Conservation (phyloP, 495 filamentous ascomycete genomes). For the Neurospora tetraspora region DNA sequence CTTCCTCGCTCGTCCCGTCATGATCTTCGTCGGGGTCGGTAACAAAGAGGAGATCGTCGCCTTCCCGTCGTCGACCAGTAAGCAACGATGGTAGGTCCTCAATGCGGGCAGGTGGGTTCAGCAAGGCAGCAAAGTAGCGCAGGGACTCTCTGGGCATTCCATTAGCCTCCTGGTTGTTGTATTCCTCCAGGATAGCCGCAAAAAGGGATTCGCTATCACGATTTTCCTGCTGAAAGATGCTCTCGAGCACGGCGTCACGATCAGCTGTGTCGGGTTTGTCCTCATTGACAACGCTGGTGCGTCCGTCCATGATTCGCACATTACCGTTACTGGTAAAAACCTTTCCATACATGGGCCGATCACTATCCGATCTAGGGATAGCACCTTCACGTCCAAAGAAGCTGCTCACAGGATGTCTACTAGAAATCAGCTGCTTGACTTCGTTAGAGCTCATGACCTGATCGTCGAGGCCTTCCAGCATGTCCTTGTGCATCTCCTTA, state of each 20-base stretch:
- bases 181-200: constrained; percentile 7
- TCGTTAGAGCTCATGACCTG: constrained; percentile 62
- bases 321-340: constrained; percentile 47
- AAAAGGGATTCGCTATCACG: constrained; percentile 25
- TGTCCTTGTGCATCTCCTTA: constrained; percentile 73
- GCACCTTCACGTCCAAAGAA: constrained; percentile 51
- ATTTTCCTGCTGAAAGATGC: constrained; percentile 24
- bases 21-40: constrained; percentile 13
- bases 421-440: constrained; percentile 60
- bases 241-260: constrained; percentile 31
- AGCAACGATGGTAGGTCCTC: constrained; percentile 27
- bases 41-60: constrained; percentile 21
- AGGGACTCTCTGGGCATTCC: constrained; percentile 6
- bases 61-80: constrained; percentile 21
- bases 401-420: constrained; percentile 72
- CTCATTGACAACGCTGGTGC: constrained; percentile 26
- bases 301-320: constrained; percentile 46
- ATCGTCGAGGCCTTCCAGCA: constrained; percentile 72
- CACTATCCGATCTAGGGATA: constrained; percentile 49
- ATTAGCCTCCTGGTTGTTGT: neutral
- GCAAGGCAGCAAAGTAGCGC: constrained; percentile 30
- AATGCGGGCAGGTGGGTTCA: constrained; percentile 30
- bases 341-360: constrained; percentile 56
- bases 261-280: constrained; percentile 31
- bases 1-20: neutral